A percentile compares a stretch with the other conserved stretches of the same genome.
These are phyloP conservation scores for Lactarius deliciosus DNA, from an alignment of 768 basidiomycete genomes.

Conservation along the genomic window DNA sequence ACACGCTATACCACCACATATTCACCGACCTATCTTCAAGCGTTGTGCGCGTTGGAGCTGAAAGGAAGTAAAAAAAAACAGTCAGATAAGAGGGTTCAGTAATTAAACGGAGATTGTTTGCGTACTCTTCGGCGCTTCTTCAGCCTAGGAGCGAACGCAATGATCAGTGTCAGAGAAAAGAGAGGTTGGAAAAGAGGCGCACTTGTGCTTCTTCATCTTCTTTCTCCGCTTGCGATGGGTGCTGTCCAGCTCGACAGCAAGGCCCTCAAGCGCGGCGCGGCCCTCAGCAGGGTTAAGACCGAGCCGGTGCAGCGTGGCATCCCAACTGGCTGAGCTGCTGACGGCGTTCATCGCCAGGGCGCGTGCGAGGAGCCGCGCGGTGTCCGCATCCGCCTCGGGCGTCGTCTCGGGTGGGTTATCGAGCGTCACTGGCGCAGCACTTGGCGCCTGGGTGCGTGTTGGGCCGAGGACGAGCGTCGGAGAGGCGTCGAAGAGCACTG, in stretches of 20 bases:
- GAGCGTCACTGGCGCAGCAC: constrained; percentile 27
- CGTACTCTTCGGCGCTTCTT: constrained; percentile 88
- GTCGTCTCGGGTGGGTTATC: constrained; percentile 52
- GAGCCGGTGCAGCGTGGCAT: constrained; percentile 59
- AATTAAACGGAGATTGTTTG: constrained; percentile 15
- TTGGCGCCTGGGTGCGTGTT: constrained; percentile 9
- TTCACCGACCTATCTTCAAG: constrained; percentile 28
- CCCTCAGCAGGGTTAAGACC: constrained; percentile 58
- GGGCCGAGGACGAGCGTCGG: constrained; percentile 16
- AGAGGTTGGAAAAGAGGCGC: constrained; percentile 37
- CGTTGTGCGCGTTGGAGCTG: constrained; percentile 29
- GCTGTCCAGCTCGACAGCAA: constrained; percentile 72
- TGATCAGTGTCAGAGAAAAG: constrained; percentile 14
- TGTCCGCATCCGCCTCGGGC: constrained; percentile 73
- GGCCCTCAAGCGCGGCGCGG: constrained; percentile 55
- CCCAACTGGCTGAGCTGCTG: constrained; percentile 65
- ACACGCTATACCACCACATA: neutral
- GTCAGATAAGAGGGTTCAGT: neutral
- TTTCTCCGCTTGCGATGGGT: constrained; percentile 80
- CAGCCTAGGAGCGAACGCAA: constrained; percentile 48
- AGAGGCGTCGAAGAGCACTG: constrained; percentile 49
- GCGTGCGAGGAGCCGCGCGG: constrained; percentile 75
- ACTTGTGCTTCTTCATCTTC: constrained; percentile 99
- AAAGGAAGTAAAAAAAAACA: neutral
- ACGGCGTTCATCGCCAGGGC: constrained; percentile 68